Percentiles rank a stretch among this genome's conserved stretches.
Evolutionary conservation across 1,284 basidiomycete genomes (phyloP).

Genomic region (Thelephora terrestris): DNA sequence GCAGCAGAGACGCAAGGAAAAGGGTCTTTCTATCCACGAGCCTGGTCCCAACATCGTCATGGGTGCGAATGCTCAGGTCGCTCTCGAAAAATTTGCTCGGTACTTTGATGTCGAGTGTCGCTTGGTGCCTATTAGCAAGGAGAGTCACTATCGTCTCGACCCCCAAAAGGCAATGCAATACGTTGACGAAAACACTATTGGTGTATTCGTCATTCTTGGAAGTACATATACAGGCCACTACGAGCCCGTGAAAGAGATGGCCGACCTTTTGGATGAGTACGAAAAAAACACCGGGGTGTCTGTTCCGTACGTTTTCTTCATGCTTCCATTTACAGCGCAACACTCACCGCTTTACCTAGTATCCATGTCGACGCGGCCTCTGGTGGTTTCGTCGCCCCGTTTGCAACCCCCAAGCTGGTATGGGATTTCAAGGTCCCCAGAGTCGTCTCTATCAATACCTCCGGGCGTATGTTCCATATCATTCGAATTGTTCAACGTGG

Average conservation of each 20-base stretch:
- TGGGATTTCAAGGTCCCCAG: conserved; percentile 88
- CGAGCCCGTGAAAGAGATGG: conserved; percentile 85
- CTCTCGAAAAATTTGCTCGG: conserved; percentile 78
- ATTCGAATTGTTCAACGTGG: neutral
- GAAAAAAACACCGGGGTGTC: conserved; percentile 70
- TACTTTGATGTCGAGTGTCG: conserved; percentile 87
- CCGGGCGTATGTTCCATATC: conserved; percentile 35
- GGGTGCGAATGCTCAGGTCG: conserved; percentile 31
- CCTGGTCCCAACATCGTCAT: conserved; percentile 49
- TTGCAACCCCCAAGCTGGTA: conserved; percentile 62
- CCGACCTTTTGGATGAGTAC: conserved; percentile 78
- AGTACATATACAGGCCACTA: conserved; percentile 93
- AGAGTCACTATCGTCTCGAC: conserved; percentile 76
- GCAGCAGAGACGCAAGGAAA: conserved; percentile 82
- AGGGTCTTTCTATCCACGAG: conserved; percentile 79
- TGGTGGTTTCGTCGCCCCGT: conserved; percentile 82
- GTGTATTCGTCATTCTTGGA: conserved; percentile 71
- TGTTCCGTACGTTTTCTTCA: conserved; percentile 34
- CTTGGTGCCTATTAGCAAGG: conserved; percentile 67
- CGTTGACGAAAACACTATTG: conserved; percentile 90
- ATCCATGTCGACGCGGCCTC: conserved; percentile 84
- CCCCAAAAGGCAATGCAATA: conserved; percentile 79
- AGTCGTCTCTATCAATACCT: conserved; percentile 84
- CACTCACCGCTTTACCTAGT: no score
- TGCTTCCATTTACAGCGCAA: no score